These are phyloP conservation scores for Macadamia integrifolia DNA, from an alignment of 164 flowering plant species.

Conservation along the genomic window DNA sequence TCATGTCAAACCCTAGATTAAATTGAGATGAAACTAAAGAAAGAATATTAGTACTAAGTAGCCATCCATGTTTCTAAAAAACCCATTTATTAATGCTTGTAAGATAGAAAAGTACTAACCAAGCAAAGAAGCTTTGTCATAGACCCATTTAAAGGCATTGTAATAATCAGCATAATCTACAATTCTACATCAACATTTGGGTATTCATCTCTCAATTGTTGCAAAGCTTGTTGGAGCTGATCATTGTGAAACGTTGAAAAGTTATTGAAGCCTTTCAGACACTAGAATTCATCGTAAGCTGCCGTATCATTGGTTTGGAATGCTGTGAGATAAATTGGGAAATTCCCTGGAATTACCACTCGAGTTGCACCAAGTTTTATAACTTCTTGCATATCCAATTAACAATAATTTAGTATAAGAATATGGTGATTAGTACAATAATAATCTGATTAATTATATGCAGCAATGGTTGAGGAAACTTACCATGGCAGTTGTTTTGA, in stretches of 20 bases:
- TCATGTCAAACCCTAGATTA: constrained; percentile 7
- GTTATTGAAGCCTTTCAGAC: constrained; percentile 14
- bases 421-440: too few relatives aligned
- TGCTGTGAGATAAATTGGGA: too few relatives aligned
- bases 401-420: too few relatives aligned
- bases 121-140: not conserved
- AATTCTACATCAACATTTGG: constrained; percentile 16
- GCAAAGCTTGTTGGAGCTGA: constrained; percentile 9
- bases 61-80: too few relatives aligned
- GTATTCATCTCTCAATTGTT: constrained; percentile 6
- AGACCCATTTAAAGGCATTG: not conserved
- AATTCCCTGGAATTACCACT: too few relatives aligned
- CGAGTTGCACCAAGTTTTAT: too few relatives aligned
- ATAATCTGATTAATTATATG: too few relatives aligned
- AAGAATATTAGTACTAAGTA: too few relatives aligned
- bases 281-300: constrained; percentile 15
- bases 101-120: not conserved
- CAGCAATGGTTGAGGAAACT: not conserved
- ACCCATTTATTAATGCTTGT: too few relatives aligned
- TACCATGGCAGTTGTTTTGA: constrained; percentile 5
- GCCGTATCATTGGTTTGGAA: not conserved
- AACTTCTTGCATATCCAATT: too few relatives aligned
- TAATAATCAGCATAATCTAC: constrained; percentile 20
- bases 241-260: constrained; percentile 16
- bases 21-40: too few relatives aligned